phyloP scores from a whole-genome alignment of 495 filamentous ascomycete genomes.

The Trichocladium antarcticum region DNA sequence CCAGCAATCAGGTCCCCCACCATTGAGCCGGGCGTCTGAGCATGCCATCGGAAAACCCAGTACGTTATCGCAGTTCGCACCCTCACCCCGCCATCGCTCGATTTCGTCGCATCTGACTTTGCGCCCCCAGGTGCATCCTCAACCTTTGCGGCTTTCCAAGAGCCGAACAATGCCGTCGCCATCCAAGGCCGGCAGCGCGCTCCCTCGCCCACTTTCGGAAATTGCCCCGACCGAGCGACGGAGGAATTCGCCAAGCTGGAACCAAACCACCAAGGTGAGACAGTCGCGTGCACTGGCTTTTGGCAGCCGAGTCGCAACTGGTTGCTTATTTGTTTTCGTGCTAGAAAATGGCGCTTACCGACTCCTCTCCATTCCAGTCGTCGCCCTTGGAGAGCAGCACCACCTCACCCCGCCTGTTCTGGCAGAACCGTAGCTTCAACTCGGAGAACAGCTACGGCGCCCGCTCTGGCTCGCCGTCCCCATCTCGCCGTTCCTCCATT shows the following conservation, averaged over 20 bases:
- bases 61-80: slow-evolving; percentile 17
- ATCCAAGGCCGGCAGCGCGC: slow-evolving; percentile 31
- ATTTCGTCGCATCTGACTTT: too few relatives aligned
- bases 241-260: slow-evolving; percentile 69
- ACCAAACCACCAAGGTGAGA: slow-evolving; percentile 54
- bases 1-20: not conserved
- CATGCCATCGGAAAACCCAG: slow-evolving; percentile 35
- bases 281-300: not conserved
- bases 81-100: not conserved
- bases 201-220: slow-evolving; percentile 47
- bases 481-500: slow-evolving; percentile 70
- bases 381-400: slow-evolving; percentile 51
- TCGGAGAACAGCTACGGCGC: slow-evolving; percentile 58
- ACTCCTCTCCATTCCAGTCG: slow-evolving; percentile 66
- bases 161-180: slow-evolving; percentile 37
- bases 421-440: slow-evolving; percentile 67
- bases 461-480: slow-evolving; percentile 50
- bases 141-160: slow-evolving; percentile 50
- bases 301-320: slow-evolving; percentile 10
- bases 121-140: too few relatives aligned
- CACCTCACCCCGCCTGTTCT: slow-evolving; percentile 69
- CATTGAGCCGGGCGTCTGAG: too few relatives aligned
- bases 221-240: slow-evolving; percentile 46
- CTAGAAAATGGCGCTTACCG: slow-evolving; percentile 45
- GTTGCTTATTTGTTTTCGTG: slow-evolving; percentile 14